Percentiles rank a stretch among this genome's conserved stretches.
These are phyloP conservation scores for Apiotrichum siamense DNA, from an alignment of 1,284 basidiomycete genomes.

Conservation along the genomic window DNA sequence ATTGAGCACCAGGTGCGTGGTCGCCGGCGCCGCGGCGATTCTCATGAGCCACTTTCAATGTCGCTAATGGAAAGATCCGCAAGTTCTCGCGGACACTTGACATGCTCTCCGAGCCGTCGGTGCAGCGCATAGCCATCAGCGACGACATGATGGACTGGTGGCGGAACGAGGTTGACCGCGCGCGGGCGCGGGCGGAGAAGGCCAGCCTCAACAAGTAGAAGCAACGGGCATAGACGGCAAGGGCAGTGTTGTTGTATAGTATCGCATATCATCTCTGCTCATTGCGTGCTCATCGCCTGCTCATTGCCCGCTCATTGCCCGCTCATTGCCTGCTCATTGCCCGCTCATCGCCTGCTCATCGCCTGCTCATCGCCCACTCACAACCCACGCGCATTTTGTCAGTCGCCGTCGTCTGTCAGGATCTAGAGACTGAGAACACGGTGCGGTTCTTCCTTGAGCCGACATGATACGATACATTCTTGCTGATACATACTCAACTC, in stretches of 20 bases:
- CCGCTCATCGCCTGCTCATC: too few species aligned
- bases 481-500: neutral
- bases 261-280: neutral
- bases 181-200: slow-evolving; percentile 12
- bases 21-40: too few species aligned
- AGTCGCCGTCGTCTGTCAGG: too few species aligned
- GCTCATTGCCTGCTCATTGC: too few species aligned
- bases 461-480: neutral
- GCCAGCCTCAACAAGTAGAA: slow-evolving; percentile 4
- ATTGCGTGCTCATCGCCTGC: too few species aligned
- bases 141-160: slow-evolving; percentile 46
- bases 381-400: too few species aligned
- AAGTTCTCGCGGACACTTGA: slow-evolving; percentile 42
- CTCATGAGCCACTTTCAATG: too few species aligned
- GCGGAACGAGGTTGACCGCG: slow-evolving; percentile 27
- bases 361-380: too few species aligned
- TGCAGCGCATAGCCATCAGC: slow-evolving; percentile 37
- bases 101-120: slow-evolving; percentile 38
- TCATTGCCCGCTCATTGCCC: too few species aligned
- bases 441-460: too few species aligned
- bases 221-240: neutral
- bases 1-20: slow-evolving; percentile 48
- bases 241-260: neutral
- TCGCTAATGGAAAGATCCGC: slow-evolving; percentile 32
- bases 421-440: too few species aligned